A percentile compares a stretch with the other conserved stretches of the same genome.
Evolutionary conservation across 164 flowering plant genomes (phyloP).

Genomic region (Vitis riparia): DNA sequence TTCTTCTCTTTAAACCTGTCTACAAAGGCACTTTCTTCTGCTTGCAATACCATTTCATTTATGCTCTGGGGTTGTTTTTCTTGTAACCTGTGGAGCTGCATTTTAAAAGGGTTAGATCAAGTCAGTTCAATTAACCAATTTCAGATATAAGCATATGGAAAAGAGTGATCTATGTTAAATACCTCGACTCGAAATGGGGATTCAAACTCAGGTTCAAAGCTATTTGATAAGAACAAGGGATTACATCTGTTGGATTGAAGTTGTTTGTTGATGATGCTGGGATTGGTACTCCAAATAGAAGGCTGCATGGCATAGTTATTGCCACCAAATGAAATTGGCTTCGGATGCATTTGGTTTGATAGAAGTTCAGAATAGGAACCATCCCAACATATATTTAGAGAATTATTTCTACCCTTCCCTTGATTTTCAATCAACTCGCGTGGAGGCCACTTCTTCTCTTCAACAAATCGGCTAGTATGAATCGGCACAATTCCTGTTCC

Average conservation of each 20-base stretch:
- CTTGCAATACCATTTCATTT: neutral
- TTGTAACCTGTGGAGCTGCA: conserved; percentile 1
- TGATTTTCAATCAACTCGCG: neutral
- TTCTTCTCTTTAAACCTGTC: neutral
- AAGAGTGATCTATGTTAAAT: neutral
- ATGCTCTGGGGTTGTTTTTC: conserved; percentile 1
- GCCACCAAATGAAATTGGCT: neutral
- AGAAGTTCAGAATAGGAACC: neutral
- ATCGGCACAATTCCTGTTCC: conserved; percentile 7
- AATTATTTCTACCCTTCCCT: neutral
- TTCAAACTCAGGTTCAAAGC: conserved; percentile 3
- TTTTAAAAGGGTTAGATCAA: neutral
- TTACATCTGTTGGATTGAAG: neutral
- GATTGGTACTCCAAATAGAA: conserved; percentile 5
- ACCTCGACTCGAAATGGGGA: conserved; percentile 3
- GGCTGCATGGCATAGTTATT: neutral
- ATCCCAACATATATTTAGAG: neutral
- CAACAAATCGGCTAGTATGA: conserved; percentile 27
- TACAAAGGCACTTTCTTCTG: neutral
- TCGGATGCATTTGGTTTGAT: neutral
- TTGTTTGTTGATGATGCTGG: conserved; percentile 1
- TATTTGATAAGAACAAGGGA: neutral
- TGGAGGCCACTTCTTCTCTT: conserved; percentile 37
- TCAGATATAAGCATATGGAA: no score
- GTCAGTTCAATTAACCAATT: neutral